Percentiles rank a stretch among this genome's conserved stretches.
Conservation (phyloP, 2,329 filamentous ascomycete species). For the Botryotinia convoluta region DNA sequence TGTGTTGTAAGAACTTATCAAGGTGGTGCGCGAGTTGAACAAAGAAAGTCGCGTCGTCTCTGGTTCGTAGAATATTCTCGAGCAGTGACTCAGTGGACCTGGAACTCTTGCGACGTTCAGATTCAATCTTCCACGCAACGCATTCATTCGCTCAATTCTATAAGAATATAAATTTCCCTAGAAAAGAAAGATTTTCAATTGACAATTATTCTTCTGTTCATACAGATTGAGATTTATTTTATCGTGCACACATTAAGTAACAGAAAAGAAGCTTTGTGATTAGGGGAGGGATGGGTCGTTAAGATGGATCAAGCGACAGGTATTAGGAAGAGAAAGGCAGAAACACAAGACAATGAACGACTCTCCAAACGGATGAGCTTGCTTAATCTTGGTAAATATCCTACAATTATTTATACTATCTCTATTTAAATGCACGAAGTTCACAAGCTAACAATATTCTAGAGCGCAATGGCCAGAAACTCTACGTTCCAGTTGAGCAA, state of each 20-base stretch:
- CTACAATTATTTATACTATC: slow-evolving; percentile 20
- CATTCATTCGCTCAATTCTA: slow-evolving; percentile 34
- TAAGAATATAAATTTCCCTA: neutral
- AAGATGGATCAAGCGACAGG: slow-evolving; percentile 37
- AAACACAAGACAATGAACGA: slow-evolving; percentile 63
- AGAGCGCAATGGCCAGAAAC: slow-evolving; percentile 62
- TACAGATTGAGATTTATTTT: neutral
- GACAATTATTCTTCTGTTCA: neutral
- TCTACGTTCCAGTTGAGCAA: slow-evolving; percentile 64
- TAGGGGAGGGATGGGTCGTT: slow-evolving; percentile 21
- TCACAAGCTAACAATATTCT: slow-evolving; percentile 31
- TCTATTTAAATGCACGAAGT: slow-evolving; percentile 12
- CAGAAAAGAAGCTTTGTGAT: slow-evolving; percentile 20
- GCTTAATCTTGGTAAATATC: slow-evolving; percentile 70
- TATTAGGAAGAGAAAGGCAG: slow-evolving; percentile 57
- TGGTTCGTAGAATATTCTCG: slow-evolving; percentile 30
- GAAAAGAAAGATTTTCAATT: neutral
- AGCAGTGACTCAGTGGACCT: slow-evolving; percentile 34
- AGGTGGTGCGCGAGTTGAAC: slow-evolving; percentile 28
- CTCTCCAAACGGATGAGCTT: slow-evolving; percentile 81
- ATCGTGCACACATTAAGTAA: slow-evolving; percentile 3
- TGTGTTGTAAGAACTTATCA: slow-evolving; percentile 22
- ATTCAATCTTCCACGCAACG: slow-evolving; percentile 27
- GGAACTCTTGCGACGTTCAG: slow-evolving; percentile 25
- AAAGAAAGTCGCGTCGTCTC: slow-evolving; percentile 26